Conservation (phyloP, 2,329 filamentous ascomycete species). For the Acrodontium crateriforme region DNA sequence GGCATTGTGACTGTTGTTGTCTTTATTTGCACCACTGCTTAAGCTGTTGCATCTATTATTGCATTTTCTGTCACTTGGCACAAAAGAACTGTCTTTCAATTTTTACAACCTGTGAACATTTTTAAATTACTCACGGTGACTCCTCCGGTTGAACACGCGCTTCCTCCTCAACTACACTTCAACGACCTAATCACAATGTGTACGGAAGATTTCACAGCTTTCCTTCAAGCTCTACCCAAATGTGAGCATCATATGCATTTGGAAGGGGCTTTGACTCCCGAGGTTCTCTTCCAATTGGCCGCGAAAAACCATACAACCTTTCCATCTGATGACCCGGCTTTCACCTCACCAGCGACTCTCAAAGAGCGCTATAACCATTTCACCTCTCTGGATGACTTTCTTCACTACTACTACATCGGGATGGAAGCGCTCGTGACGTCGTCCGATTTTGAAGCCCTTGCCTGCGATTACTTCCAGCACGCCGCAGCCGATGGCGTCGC, state of each 20-base stretch:
- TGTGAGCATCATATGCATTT: constrained; percentile 74
- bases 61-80: too few relatives aligned
- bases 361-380: constrained; percentile 52
- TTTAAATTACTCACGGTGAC: too few relatives aligned
- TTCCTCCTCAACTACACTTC: too few relatives aligned
- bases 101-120: too few relatives aligned
- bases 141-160: too few relatives aligned
- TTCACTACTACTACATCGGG: constrained; percentile 65
- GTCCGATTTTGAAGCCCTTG: constrained; percentile 59
- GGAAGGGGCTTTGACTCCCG: constrained; percentile 59
- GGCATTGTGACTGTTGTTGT: too few relatives aligned
- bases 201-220: constrained; percentile 40
- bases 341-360: constrained; percentile 46
- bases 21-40: too few relatives aligned
- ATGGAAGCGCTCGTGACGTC: constrained; percentile 53
- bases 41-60: too few relatives aligned
- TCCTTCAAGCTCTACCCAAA: constrained; percentile 56
- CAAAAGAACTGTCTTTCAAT: too few relatives aligned
- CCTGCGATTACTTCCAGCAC: constrained; percentile 55
- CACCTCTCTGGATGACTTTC: constrained; percentile 60
- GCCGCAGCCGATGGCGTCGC: constrained; percentile 51
- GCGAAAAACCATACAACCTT: constrained; percentile 51
- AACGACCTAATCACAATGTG: too few relatives aligned
- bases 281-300: constrained; percentile 56
- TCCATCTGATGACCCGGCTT: constrained; percentile 44